Base-by-base conservation (phyloP, 164 flowering plant species). In the Liquidambar formosana region DNA sequence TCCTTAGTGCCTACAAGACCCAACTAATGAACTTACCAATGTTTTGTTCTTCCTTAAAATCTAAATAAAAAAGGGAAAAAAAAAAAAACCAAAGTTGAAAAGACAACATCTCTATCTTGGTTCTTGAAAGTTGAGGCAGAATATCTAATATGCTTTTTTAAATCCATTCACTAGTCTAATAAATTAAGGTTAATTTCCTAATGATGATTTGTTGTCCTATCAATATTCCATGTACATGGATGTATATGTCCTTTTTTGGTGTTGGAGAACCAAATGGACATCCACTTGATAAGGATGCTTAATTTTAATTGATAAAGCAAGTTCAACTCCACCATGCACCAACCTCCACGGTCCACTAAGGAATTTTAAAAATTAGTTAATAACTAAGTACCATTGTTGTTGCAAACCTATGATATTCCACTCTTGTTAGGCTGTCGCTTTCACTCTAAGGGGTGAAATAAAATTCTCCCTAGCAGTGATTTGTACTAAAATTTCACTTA, bases 211-310 rank as follows among this genome's bases (percentile, higher is more conserved):
- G 41, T 33, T 6, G 6, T 53, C 10, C 66, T 23, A 44, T 62
- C 51, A 44, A 1, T 15, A n/a, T n/a, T n/a, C n/a, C n/a, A n/a
- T n/a, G n/a, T 49, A n/a, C n/a, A 49, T 18, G 53, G 53, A 15
- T 49, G n/a, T 4, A 49, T 16, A 49, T 49, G n/a, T 16, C 5
- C 16, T 2, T 49, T 27, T 1, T 0, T 44, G 14, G 13, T 8
- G 16, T 54, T 64, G 44, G 13, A n/a, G n/a, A 65, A 26, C 26
- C 27, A 1, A 65, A 4, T 51, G 19, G 68, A 38, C 59, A 66
- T 54, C 69, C 69, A 66, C 69, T 66, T 19, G 51, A 41, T 9
- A 53, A 33, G 43, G 61, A 43, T 38, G 61, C 49, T 54, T 43
- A 1, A 5, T 21, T 66, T 33, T 2, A 33, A 33, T 66, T 66